Conservation (phyloP, 331 rosid genomes). For the Acacia concinna region DNA sequence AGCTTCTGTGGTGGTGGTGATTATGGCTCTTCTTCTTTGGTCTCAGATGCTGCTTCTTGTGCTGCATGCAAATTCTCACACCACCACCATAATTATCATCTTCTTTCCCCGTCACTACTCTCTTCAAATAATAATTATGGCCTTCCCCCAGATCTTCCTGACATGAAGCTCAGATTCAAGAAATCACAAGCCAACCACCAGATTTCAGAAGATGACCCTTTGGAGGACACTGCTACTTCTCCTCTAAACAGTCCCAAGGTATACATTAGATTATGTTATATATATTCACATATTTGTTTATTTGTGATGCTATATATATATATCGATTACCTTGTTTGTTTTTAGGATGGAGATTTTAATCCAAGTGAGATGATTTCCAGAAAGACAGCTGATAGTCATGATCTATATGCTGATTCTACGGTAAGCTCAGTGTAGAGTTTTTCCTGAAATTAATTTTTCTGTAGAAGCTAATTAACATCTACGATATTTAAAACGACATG, state of each 20-base stretch:
- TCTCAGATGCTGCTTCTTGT: slow-evolving; percentile 90
- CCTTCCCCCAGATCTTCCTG: background rate
- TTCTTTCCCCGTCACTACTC: background rate
- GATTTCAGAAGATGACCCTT: slow-evolving; percentile 56
- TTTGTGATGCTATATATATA: background rate
- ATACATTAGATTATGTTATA: background rate
- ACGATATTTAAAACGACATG: background rate
- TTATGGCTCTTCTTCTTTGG: slow-evolving; percentile 59
- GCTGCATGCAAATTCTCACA: slow-evolving; percentile 64
- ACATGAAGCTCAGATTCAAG: slow-evolving; percentile 52
- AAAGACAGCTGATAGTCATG: slow-evolving; percentile 47
- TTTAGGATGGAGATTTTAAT: slow-evolving; percentile 62
- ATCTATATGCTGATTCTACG: slow-evolving; percentile 45
- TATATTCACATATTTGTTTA: background rate
- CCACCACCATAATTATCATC: slow-evolving; percentile 29
- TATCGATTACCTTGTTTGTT: background rate
- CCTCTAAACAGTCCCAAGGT: slow-evolving; percentile 96
- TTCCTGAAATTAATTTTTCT: background rate
- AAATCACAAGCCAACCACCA: slow-evolving; percentile 47
- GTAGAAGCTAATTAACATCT: background rate
- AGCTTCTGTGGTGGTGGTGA: slow-evolving; percentile 30
- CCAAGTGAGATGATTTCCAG: slow-evolving; percentile 45
- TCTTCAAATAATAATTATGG: slow-evolving; percentile 3
- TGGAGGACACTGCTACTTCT: slow-evolving; percentile 95
- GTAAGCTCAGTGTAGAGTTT: slow-evolving; percentile 37